These are phyloP conservation scores for Prunus fruticosa DNA, from an alignment of 306 rosid species.

Conservation along the genomic window DNA sequence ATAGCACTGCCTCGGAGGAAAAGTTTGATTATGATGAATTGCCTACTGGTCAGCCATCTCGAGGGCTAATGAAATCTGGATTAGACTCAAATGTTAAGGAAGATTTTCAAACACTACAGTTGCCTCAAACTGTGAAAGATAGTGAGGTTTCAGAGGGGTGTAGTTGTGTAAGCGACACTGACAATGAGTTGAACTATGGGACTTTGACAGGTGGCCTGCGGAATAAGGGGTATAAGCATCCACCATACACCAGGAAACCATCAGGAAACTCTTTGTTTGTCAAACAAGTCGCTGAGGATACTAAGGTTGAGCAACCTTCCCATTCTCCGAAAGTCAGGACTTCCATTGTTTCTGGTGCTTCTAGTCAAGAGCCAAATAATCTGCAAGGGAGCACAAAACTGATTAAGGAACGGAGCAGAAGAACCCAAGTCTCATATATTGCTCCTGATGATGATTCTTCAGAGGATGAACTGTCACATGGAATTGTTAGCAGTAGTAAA, in stretches of 20 bases:
- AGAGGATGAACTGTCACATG: conserved; percentile 25
- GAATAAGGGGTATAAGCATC: conserved; percentile 52
- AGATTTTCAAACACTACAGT: conserved; percentile 17
- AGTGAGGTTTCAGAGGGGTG: conserved; percentile 29
- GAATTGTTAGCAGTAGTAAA: conserved; percentile 24
- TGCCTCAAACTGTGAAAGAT: conserved; percentile 31
- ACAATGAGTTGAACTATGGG: conserved; percentile 53
- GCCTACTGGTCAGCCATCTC: conserved; percentile 28
- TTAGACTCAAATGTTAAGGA: conserved; percentile 21
- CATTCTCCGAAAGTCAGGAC: conserved; percentile 29
- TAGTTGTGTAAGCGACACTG: conserved; percentile 31
- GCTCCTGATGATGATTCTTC: conserved; percentile 35
- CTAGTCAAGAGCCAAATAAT: conserved; percentile 35
- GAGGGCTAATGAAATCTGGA: conserved; percentile 29
- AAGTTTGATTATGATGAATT: conserved; percentile 30
- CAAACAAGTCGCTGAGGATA: conserved; percentile 26
- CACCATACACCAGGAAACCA: conserved; percentile 42
- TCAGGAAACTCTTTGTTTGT: conserved; percentile 30
- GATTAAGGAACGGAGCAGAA: conserved; percentile 22
- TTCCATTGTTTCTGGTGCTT: conserved; percentile 35
- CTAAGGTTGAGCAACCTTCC: conserved; percentile 40
- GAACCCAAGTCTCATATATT: conserved; percentile 15
- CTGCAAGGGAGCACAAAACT: conserved; percentile 32
- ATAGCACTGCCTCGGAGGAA: conserved; percentile 25
- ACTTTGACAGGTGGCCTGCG: conserved; percentile 80